Percentiles rank a stretch among this genome's conserved stretches.
phyloP scores from a whole-genome alignment of 257 asterid genomes.

The Salvia hispanica region DNA sequence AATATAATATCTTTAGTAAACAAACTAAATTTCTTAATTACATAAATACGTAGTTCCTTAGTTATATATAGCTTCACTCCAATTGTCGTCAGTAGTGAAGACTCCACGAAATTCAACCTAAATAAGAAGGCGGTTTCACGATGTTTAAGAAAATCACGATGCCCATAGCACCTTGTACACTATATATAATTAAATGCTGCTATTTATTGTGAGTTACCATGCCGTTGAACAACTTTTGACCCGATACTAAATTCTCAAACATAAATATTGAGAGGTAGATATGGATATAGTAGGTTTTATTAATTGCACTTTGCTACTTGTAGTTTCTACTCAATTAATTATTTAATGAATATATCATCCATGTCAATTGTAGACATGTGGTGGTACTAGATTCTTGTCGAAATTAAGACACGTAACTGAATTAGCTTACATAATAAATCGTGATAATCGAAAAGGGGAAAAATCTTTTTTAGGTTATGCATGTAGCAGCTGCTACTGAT shows the following conservation, averaged over 20 bases:
- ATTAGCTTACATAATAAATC: neutral
- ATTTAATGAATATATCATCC: neutral
- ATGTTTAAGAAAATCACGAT: constrained; percentile 30
- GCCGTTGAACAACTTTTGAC: constrained; percentile 28
- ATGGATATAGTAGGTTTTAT: constrained; percentile 25
- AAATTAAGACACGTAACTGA: neutral
- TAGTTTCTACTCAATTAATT: neutral
- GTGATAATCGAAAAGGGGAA: neutral
- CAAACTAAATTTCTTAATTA: too few species aligned
- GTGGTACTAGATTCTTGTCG: neutral
- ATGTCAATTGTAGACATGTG: neutral
- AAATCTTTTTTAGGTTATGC: neutral
- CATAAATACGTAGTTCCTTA: too few species aligned
- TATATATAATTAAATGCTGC: constrained; percentile 22
- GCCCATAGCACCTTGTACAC: constrained; percentile 18
- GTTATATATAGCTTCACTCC: too few species aligned
- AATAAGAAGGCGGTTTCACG: constrained; percentile 23
- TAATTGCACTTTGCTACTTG: constrained; percentile 17
- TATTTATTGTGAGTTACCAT: constrained; percentile 17
- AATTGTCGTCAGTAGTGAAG: too few species aligned
- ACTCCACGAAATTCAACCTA: too few species aligned
- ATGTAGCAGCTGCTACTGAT: neutral
- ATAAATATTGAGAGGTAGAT: constrained; percentile 26
- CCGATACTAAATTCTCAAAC: constrained; percentile 13
- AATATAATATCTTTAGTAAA: too few species aligned